These are phyloP conservation scores for Cutaneotrichosporon cutaneum DNA, from an alignment of 1,284 basidiomycete species.

Conservation along the genomic window DNA sequence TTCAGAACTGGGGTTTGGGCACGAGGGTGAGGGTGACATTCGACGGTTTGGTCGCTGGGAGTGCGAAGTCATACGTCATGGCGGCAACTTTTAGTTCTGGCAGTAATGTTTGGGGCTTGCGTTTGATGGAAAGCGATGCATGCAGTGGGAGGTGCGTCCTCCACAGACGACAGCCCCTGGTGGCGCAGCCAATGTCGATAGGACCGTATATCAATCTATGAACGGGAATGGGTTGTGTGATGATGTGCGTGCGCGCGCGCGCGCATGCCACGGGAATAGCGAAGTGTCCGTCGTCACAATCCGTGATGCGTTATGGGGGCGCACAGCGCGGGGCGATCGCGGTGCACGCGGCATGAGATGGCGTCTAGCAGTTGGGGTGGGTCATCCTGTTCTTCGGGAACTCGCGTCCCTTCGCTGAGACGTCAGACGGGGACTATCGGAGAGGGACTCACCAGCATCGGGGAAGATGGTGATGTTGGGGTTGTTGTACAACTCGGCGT, in stretches of 20 bases:
- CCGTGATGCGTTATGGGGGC: conserved; percentile 3
- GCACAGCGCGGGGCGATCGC: background rate
- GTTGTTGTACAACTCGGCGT: conserved; percentile 45
- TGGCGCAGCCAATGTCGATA: conserved; percentile 1
- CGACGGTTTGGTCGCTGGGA: background rate
- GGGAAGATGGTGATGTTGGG: conserved; percentile 52
- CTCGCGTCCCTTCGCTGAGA: conserved; percentile 3
- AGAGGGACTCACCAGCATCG: conserved; percentile 6
- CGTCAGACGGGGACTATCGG: background rate
- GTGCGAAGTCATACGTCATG: background rate
- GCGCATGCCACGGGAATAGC: background rate
- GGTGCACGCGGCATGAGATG: background rate
- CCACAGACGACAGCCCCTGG: background rate
- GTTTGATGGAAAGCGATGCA: background rate
- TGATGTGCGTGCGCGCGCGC: background rate
- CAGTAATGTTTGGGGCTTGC: background rate
- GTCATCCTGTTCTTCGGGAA: conserved; percentile 16
- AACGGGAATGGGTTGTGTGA: conserved; percentile 2
- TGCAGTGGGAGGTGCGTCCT: conserved; percentile 1
- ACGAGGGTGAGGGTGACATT: background rate
- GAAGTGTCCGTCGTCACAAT: conserved; percentile 12
- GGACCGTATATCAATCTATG: background rate
- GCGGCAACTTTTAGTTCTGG: background rate
- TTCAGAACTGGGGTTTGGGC: background rate
- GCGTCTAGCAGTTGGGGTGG: background rate